Evolutionary conservation across 2,329 filamentous ascomycete species (phyloP), one percentile per base, ranked within the genome.

Genomic region (Exophiala sp.): DNA sequence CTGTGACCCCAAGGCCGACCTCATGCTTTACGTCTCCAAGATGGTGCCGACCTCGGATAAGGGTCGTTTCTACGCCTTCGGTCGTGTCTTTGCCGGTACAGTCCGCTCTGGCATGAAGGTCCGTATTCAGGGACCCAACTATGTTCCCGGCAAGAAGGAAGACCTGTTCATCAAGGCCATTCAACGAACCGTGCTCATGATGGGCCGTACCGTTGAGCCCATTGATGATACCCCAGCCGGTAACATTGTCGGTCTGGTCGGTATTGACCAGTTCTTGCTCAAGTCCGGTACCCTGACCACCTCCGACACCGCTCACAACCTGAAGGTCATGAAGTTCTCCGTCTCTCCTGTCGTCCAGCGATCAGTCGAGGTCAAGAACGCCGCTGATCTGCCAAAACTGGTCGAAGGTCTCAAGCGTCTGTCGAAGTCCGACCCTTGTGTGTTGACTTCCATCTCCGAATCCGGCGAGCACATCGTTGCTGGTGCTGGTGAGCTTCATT

Each of bases 241-340:
- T 83, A 98, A 98, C 86, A 97, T 98, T 80, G 85, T 96, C 68
- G 93, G 93, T 82, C 82, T 98, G 67, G 93, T 98, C 70, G 93
- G 93, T 85, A 88, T 98, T 66, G 93, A 98, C 73, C 93, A 98
- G 83, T 98, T 97, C 88, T 81, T 98, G 81, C 89, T 98, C 80
- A 98, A 98, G 86, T 97, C 93, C 72, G 93, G 93, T 86, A 98
- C 93, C 68, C 86, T 98, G 66, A 95, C 90, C 76, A 97, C 91
- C 71, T 84, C 81, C 70, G 93, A 98, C 64, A 94, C 88, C 62
- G 91, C 93, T 71, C 93, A 98, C 86, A 98, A 98, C 85, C 79
- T 98, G 68, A 97, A 97, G 86, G 93, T 98, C 78, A 98, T 98
- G 93, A 97, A 96, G 82, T 98, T 98, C 86, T 98, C 93, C 69